phyloP scores from a whole-genome alignment of 1,284 basidiomycete genomes.

The Cystobasidiaceae sp. region DNA sequence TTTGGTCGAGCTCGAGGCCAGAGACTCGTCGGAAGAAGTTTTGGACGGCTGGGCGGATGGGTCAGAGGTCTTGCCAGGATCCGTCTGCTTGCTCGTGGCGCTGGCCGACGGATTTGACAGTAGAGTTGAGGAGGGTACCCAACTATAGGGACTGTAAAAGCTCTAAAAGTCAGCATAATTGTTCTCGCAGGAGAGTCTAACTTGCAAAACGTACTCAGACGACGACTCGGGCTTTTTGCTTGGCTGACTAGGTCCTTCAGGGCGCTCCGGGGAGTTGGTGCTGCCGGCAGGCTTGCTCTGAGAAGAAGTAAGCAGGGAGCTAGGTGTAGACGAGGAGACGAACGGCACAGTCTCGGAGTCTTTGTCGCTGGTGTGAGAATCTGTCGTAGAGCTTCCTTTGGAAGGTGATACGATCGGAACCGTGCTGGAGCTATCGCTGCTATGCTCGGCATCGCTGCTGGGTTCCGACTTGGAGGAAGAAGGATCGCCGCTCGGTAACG shows the following conservation, averaged over 20 bases:
- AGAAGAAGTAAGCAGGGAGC: not conserved
- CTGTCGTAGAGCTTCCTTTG: no score
- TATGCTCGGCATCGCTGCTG: no score
- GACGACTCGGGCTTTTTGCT: no score
- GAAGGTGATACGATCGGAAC: no score
- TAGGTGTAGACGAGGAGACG: no score
- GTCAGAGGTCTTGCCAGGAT: not conserved
- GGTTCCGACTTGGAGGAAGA: no score
- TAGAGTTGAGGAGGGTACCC: conserved; percentile 20
- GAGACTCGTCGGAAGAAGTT: not conserved
- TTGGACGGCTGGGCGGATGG: not conserved
- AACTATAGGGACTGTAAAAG: conserved; percentile 18
- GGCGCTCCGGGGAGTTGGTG: not conserved
- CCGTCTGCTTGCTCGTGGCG: not conserved
- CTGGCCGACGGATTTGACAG: conserved; percentile 17
- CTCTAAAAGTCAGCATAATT: not conserved
- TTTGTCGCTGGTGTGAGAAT: no score
- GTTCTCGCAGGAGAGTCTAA: no score
- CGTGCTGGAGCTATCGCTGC: no score
- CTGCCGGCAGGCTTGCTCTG: not conserved
- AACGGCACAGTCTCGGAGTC: no score
- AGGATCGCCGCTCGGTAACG: no score
- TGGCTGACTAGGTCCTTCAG: not conserved
- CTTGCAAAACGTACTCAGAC: no score
- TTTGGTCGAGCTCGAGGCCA: not conserved